These are phyloP conservation scores for Lepidium sativum DNA, from an alignment of 345 rosid genomes.

Conservation along the genomic window DNA sequence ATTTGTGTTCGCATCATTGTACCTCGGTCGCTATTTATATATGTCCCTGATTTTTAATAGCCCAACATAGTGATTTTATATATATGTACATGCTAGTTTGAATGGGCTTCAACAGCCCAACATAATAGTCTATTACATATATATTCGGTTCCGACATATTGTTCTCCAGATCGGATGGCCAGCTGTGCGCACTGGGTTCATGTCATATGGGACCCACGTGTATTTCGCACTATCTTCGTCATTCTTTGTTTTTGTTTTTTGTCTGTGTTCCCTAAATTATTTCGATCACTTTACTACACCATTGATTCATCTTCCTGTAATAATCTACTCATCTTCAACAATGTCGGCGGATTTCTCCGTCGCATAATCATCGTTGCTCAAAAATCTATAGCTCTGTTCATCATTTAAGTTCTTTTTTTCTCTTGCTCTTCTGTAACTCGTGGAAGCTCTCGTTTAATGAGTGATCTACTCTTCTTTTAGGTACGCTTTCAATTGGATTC, in stretches of 20 bases:
- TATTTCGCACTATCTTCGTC: slow-evolving; percentile 9
- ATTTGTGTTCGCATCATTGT: too few species aligned
- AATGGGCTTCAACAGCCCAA: not conserved
- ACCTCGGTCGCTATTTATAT: too few species aligned
- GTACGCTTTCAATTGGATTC: slow-evolving; percentile 11
- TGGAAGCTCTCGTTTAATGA: not conserved
- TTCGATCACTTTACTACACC: not conserved
- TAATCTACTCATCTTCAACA: slow-evolving; percentile 1
- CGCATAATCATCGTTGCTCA: not conserved
- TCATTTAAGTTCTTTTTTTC: not conserved
- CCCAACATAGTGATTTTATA: too few species aligned
- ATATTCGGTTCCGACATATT: slow-evolving; percentile 6
- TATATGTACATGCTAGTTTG: too few species aligned
- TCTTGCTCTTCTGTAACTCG: not conserved
- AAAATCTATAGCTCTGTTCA: not conserved
- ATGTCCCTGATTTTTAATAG: too few species aligned
- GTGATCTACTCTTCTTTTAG: not conserved
- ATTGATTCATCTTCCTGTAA: slow-evolving; percentile 5
- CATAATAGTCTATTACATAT: not conserved
- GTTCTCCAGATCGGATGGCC: slow-evolving; percentile 14
- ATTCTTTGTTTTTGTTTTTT: not conserved
- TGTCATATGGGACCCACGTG: slow-evolving; percentile 19
- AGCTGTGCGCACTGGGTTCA: slow-evolving; percentile 20
- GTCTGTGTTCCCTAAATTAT: not conserved
- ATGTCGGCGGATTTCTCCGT: slow-evolving; percentile 21